Evolutionary conservation across 306 rosid genomes (phyloP).

Genomic region (Medicago arabica): DNA sequence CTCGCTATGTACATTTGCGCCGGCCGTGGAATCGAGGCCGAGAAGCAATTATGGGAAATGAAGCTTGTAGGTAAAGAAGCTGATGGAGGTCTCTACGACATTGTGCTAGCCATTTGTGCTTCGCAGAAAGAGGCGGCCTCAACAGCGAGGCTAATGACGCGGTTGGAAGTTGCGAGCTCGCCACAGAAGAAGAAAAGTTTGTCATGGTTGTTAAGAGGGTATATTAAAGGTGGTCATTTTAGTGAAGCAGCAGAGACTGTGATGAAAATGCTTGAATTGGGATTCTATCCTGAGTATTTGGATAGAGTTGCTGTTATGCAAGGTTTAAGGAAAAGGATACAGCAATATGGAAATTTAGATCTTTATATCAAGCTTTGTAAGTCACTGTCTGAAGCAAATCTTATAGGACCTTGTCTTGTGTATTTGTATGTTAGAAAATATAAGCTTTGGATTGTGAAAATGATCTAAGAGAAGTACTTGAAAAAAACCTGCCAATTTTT

Average conservation of each 20-base stretch:
- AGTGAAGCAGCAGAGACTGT: constrained; percentile 83
- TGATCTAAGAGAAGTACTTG: constrained; percentile 53
- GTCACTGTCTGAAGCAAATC: constrained; percentile 73
- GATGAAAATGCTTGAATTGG: constrained; percentile 81
- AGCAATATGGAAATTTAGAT: constrained; percentile 62
- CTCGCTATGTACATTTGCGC: constrained; percentile 96
- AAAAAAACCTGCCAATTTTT: constrained; percentile 6
- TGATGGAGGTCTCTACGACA: constrained; percentile 79
- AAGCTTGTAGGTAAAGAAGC: constrained; percentile 93
- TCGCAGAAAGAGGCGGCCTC: constrained; percentile 79
- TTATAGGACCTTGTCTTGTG: constrained; percentile 80
- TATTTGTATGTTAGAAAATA: constrained; percentile 79
- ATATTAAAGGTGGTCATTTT: constrained; percentile 89
- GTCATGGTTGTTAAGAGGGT: constrained; percentile 95
- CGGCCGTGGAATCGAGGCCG: constrained; percentile 91
- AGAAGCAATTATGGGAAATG: constrained; percentile 95
- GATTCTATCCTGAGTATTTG: constrained; percentile 76
- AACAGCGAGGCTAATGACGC: constrained; percentile 67
- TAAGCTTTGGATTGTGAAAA: constrained; percentile 86
- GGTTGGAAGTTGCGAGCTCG: constrained; percentile 68
- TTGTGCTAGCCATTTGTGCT: constrained; percentile 92
- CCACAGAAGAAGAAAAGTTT: constrained; percentile 75
- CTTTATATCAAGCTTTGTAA: constrained; percentile 81
- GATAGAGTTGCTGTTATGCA: constrained; percentile 87
- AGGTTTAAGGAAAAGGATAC: constrained; percentile 76